Evolutionary conservation across 73 alveolate genomes (phyloP).

Genomic region (Uronychia binucleata): DNA sequence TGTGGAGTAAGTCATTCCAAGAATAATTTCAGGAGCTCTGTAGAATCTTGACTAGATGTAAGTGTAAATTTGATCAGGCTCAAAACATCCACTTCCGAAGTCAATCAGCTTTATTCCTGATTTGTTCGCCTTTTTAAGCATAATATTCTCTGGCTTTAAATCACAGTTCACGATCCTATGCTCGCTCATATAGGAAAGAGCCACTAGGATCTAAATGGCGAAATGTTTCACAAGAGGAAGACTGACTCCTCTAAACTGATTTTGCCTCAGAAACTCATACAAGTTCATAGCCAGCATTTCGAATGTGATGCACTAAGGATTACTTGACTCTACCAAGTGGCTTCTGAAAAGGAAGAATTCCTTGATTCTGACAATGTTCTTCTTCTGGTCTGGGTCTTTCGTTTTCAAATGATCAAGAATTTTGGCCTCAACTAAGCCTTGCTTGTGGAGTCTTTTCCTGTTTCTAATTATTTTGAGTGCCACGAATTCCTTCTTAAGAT

Average conservation of each 20-base stretch:
- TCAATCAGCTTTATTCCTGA: slow-evolving; percentile 84
- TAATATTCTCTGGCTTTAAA: slow-evolving; percentile 87
- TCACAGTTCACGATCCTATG: slow-evolving; percentile 83
- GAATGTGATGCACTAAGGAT: slow-evolving; percentile 73
- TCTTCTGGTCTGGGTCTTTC: slow-evolving; percentile 59
- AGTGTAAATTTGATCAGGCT: slow-evolving; percentile 58
- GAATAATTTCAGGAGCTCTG: slow-evolving; percentile 67
- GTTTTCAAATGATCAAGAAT: slow-evolving; percentile 61
- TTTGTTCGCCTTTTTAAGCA: slow-evolving; percentile 65
- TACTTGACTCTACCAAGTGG: slow-evolving; percentile 69
- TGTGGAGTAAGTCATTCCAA: slow-evolving; percentile 57
- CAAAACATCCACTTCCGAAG: slow-evolving; percentile 81
- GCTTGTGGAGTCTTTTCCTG: slow-evolving; percentile 62
- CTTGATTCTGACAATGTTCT: slow-evolving; percentile 70
- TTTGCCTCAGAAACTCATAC: slow-evolving; percentile 67
- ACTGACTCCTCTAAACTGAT: slow-evolving; percentile 74
- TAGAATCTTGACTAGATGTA: slow-evolving; percentile 63
- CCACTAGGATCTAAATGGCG: slow-evolving; percentile 71
- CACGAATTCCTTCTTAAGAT: slow-evolving; percentile 70
- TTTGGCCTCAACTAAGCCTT: slow-evolving; percentile 74
- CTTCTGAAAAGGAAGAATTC: slow-evolving; percentile 50
- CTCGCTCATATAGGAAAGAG: slow-evolving; percentile 66
- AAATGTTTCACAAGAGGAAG: slow-evolving; percentile 63
- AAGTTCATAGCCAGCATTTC: slow-evolving; percentile 74
- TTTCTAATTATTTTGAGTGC: slow-evolving; percentile 87